Evolutionary conservation across 2,329 filamentous ascomycete genomes (phyloP).

Genomic region (Bipolaris oryzae): DNA sequence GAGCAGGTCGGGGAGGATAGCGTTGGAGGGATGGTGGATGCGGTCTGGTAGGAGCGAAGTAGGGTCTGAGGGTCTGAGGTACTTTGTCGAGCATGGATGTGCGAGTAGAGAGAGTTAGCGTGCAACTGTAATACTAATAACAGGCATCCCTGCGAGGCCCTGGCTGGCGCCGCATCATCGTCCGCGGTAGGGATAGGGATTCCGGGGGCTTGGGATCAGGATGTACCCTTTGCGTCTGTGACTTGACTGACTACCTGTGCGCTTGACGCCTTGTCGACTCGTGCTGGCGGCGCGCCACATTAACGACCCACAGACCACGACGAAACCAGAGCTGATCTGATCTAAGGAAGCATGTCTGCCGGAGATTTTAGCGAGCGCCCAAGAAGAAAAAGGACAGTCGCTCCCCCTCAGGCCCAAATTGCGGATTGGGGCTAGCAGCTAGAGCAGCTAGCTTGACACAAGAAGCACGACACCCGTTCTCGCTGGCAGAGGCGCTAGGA

Average conservation of each 20-base stretch:
- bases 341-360: constrained; percentile 37
- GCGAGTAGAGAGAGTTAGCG: constrained; percentile 42
- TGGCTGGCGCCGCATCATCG: constrained; percentile 38
- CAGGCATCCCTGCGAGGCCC: constrained; percentile 37
- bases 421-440: constrained; percentile 18
- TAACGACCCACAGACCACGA: constrained; percentile 43
- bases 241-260: constrained; percentile 38
- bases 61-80: constrained; percentile 36
- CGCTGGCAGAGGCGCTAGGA: constrained; percentile 22
- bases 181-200: constrained; percentile 39
- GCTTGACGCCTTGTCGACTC: constrained; percentile 41
- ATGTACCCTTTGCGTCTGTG: constrained; percentile 38
- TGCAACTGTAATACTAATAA: constrained; percentile 41
- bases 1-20: constrained; percentile 33
- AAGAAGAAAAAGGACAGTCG: constrained; percentile 31
- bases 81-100: constrained; percentile 37
- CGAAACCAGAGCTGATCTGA: constrained; percentile 39
- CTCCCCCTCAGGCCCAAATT: constrained; percentile 30
- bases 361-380: constrained; percentile 35
- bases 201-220: constrained; percentile 41
- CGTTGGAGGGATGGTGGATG: constrained; percentile 36
- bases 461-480: constrained; percentile 32
- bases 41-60: constrained; percentile 43
- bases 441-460: constrained; percentile 32
- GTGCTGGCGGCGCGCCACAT: constrained; percentile 47